Conservation (phyloP, 129 eudicot species). For the Flaveria trinervia region DNA sequence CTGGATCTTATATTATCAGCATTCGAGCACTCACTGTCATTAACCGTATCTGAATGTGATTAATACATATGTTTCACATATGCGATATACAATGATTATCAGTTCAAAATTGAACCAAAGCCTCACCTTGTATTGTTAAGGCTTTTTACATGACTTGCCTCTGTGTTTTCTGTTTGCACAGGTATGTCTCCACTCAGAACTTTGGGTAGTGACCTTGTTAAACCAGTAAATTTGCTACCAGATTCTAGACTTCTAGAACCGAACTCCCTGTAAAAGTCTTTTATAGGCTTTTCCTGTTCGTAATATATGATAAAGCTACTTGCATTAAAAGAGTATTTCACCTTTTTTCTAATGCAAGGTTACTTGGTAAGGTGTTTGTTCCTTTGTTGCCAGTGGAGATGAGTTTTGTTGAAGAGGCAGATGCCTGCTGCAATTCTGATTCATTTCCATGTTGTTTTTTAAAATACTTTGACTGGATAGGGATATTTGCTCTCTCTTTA, state of each 20-base stretch:
- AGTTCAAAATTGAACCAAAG: constrained; percentile 7
- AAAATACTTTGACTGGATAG: constrained; percentile 45
- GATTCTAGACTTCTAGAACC: constrained; percentile 36
- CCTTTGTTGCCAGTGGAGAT: constrained; percentile 29
- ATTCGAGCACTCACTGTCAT: constrained; percentile 41
- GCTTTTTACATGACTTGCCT: constrained; percentile 32
- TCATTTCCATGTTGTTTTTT: constrained; percentile 42
- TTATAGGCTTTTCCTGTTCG: constrained; percentile 10
- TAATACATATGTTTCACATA: not conserved
- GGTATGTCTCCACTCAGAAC: constrained; percentile 29
- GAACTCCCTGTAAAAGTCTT: constrained; percentile 36
- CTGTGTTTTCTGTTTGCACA: constrained; percentile 41
- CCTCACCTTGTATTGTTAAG: constrained; percentile 46
- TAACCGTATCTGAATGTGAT: constrained; percentile 5
- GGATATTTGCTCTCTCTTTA: constrained; percentile 34
- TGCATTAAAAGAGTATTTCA: constrained; percentile 23
- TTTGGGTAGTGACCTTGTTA: constrained; percentile 44
- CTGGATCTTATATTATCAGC: constrained; percentile 26
- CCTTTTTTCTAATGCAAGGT: constrained; percentile 49
- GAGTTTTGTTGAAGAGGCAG: constrained; percentile 42
- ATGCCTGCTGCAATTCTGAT: constrained; percentile 41
- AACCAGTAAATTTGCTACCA: constrained; percentile 38
- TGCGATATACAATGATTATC: not conserved
- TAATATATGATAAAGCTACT: constrained; percentile 14
- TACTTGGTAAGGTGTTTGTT: constrained; percentile 27